A percentile compares a stretch with the other conserved stretches of the same genome.
These are phyloP conservation scores for Hortiboletus rubellus DNA, from an alignment of 1,284 basidiomycete species.

Conservation along the genomic window DNA sequence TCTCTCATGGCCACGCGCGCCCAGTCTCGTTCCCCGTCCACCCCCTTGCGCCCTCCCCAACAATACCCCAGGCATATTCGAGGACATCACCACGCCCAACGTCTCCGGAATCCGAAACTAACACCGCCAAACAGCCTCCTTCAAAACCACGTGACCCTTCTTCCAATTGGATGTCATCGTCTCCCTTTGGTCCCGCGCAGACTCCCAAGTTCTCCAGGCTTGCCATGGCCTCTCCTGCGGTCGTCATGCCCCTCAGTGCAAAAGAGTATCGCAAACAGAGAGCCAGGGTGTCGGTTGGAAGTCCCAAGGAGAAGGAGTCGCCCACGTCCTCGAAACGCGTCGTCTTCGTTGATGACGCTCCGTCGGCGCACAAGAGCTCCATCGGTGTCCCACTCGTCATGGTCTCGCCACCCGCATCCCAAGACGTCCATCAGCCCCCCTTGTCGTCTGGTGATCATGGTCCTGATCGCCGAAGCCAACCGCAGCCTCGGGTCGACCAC, in stretches of 20 bases:
- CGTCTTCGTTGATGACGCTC: slow-evolving; percentile 13
- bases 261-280: slow-evolving; percentile 30
- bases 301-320: slow-evolving; percentile 8
- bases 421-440: background rate
- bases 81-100: slow-evolving; percentile 11
- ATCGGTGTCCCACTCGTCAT: slow-evolving; percentile 13
- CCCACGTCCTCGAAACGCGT: slow-evolving; percentile 3
- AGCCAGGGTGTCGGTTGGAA: slow-evolving; percentile 3
- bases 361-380: background rate
- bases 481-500: slow-evolving; percentile 7
- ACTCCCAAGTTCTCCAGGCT: slow-evolving; percentile 34
- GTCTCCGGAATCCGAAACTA: background rate
- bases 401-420: slow-evolving; percentile 14
- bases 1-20: slow-evolving; percentile 20
- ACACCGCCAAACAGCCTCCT: slow-evolving; percentile 19
- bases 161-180: slow-evolving; percentile 34
- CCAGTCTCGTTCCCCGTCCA: slow-evolving; percentile 13
- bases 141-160: slow-evolving; percentile 29
- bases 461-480: slow-evolving; percentile 2
- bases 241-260: slow-evolving; percentile 35
- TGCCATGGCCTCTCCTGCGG: slow-evolving; percentile 27
- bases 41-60: background rate
- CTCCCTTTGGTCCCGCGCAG: slow-evolving; percentile 32
- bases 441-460: background rate
- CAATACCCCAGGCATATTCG: slow-evolving; percentile 23